phyloP scores from a whole-genome alignment of 192 early-diverging fungal species.

The Endogone sp. region DNA sequence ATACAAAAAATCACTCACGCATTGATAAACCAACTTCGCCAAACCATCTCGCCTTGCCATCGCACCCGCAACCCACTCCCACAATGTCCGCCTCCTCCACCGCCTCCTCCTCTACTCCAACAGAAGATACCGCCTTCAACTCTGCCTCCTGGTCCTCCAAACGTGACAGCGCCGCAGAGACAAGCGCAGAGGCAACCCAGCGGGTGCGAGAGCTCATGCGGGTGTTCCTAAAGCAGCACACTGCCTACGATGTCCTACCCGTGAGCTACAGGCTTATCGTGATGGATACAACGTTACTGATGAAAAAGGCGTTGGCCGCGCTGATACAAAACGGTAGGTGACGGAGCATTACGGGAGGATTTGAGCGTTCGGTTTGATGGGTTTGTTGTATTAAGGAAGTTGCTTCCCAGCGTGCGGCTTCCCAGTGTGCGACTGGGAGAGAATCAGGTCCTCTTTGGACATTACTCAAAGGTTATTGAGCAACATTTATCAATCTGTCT shows the following conservation, averaged over 20 bases:
- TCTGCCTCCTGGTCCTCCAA: background rate
- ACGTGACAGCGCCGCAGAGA: background rate
- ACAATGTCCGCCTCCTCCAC: background rate
- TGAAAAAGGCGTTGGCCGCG: slow-evolving; percentile 89
- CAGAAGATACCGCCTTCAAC: background rate
- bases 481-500: too few relatives aligned
- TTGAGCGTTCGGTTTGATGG: too few relatives aligned
- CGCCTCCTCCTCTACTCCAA: background rate
- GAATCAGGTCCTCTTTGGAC: too few relatives aligned
- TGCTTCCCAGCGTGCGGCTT: too few relatives aligned
- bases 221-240: slow-evolving; percentile 73
- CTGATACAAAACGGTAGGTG: slow-evolving; percentile 90
- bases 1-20: too few relatives aligned
- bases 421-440: too few relatives aligned
- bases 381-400: too few relatives aligned
- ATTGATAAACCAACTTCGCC: too few relatives aligned
- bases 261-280: slow-evolving; percentile 89
- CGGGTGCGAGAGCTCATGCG: slow-evolving; percentile 12
- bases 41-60: too few relatives aligned
- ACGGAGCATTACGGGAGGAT: too few relatives aligned
- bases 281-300: slow-evolving; percentile 82
- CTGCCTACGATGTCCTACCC: slow-evolving; percentile 88
- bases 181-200: background rate
- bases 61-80: background rate
- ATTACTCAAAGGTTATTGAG: too few relatives aligned